Evolutionary conservation across 2,329 filamentous ascomycete genomes (phyloP).

Genomic region (Cladosporium sp.): DNA sequence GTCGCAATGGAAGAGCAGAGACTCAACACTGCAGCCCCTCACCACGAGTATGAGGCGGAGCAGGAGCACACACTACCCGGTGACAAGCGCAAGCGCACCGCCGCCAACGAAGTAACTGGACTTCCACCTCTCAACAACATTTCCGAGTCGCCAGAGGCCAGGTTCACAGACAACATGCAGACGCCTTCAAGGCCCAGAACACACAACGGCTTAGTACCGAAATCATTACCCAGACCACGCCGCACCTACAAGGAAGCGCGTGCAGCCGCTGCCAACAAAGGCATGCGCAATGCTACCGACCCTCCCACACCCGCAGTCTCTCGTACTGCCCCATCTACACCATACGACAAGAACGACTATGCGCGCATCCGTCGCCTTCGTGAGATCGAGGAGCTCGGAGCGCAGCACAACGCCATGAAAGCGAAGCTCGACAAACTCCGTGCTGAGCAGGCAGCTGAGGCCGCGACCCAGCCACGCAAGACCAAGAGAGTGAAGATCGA

Average conservation of each 20-base stretch:
- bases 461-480: conserved; percentile 22
- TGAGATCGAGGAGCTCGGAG: conserved; percentile 24
- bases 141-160: conserved; percentile 7
- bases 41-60: background rate
- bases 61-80: background rate
- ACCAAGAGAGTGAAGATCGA: conserved; percentile 37
- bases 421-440: conserved; percentile 23
- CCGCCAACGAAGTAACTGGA: conserved; percentile 7
- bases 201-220: background rate
- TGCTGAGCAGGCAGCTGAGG: conserved; percentile 28
- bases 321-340: conserved; percentile 21
- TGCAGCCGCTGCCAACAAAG: conserved; percentile 1
- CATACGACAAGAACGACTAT: conserved; percentile 32
- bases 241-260: conserved; percentile 14
- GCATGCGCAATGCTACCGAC: conserved; percentile 4
- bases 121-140: background rate
- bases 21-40: background rate
- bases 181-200: conserved; percentile 5
- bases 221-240: conserved; percentile 4
- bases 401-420: conserved; percentile 27
- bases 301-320: conserved; percentile 12
- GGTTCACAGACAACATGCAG: background rate
- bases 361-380: conserved; percentile 29
- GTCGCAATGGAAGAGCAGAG: background rate
- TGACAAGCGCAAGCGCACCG: conserved; percentile 10